A percentile compares a stretch with the other conserved stretches of the same genome.
Conservation (phyloP, 78 protist species). For the Dictyostelium discoideum region DNA sequence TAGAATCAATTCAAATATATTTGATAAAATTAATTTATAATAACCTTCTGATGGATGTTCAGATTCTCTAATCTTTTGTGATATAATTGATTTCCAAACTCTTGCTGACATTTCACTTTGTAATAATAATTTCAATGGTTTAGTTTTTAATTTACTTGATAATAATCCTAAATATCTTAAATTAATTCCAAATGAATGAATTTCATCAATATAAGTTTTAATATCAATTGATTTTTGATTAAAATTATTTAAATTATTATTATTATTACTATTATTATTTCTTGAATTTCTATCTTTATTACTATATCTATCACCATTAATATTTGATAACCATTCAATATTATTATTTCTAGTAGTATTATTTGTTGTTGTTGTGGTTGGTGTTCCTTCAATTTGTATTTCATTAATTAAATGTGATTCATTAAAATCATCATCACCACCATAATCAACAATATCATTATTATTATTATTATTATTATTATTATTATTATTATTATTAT, state of each 20-base stretch:
- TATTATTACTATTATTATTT: not conserved
- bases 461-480: no score
- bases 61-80: not conserved
- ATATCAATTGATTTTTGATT: not conserved
- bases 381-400: not conserved
- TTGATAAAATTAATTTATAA: not conserved
- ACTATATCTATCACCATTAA: not conserved
- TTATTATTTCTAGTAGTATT: not conserved
- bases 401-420: not conserved
- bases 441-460: no score
- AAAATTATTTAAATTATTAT: not conserved
- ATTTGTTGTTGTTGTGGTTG: not conserved
- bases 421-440: not conserved
- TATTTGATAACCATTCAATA: not conserved
- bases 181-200: slow-evolving; percentile 51
- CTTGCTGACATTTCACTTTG: slow-evolving; percentile 46
- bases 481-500: no score
- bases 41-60: not conserved
- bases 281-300: not conserved
- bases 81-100: slow-evolving; percentile 44
- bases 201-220: slow-evolving; percentile 13
- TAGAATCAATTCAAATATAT: not conserved
- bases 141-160: not conserved
- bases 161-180: slow-evolving; percentile 55
- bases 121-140: not conserved